These are phyloP conservation scores for Boletus bicolor DNA, from an alignment of 768 basidiomycete genomes.

Conservation along the genomic window DNA sequence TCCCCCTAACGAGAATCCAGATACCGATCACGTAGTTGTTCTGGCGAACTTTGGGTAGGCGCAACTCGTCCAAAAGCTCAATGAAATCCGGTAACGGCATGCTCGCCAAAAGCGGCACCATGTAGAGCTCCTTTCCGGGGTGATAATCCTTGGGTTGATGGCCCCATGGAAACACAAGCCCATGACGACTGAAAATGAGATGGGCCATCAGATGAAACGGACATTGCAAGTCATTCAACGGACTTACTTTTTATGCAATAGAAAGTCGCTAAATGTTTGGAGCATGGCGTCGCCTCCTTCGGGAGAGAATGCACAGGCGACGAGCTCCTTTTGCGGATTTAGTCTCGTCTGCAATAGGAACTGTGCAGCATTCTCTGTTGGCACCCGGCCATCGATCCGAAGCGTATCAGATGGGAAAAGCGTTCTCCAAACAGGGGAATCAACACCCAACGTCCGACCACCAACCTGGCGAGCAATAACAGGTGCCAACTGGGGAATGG, in stretches of 20 bases:
- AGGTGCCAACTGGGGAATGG: conserved; percentile 60
- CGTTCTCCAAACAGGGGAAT: conserved; percentile 67
- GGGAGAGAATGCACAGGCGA: conserved; percentile 73
- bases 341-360: conserved; percentile 78
- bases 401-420: conserved; percentile 71
- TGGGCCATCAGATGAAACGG: conserved; percentile 3
- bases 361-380: conserved; percentile 67
- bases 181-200: conserved; percentile 62
- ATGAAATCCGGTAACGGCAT: conserved; percentile 80
- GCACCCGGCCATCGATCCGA: conserved; percentile 82
- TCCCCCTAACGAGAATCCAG: conserved; percentile 83
- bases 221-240: conserved; percentile 6
- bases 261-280: conserved; percentile 58
- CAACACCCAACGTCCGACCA: conserved; percentile 56
- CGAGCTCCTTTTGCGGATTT: conserved; percentile 73
- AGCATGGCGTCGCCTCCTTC: conserved; percentile 47
- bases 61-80: conserved; percentile 75
- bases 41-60: conserved; percentile 61
- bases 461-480: conserved; percentile 78
- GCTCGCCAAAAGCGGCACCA: conserved; percentile 68
- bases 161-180: conserved; percentile 85
- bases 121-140: conserved; percentile 83
- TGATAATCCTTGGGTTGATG: conserved; percentile 65
- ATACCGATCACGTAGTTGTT: conserved; percentile 73
- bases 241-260: conserved; percentile 70